phyloP scores from a whole-genome alignment of 1,139 yeast species.

The Debaryomyces sp. region DNA sequence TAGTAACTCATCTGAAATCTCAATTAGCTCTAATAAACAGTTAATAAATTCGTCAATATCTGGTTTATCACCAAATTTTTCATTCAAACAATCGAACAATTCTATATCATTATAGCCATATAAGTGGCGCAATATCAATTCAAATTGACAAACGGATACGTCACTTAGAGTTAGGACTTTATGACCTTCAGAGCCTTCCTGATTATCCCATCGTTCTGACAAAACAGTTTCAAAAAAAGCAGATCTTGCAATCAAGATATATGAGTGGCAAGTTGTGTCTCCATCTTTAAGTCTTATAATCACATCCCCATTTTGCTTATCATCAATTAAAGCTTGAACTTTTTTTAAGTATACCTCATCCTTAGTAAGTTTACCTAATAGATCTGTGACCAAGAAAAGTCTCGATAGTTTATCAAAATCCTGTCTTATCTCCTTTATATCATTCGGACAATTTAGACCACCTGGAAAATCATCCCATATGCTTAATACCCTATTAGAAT shows the following conservation, averaged over 20 bases:
- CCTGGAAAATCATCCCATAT: conserved; percentile 29
- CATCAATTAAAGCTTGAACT: conserved; percentile 17
- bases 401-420: conserved; percentile 22
- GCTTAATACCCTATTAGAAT: conserved; percentile 29
- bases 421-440: conserved; percentile 21
- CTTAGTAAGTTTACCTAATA: conserved; percentile 15
- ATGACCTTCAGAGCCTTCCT: conserved; percentile 10
- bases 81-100: conserved; percentile 43
- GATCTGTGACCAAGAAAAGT: conserved; percentile 22
- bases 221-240: conserved; percentile 66
- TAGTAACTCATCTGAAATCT: conserved; percentile 65
- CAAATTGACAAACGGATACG: conserved; percentile 48
- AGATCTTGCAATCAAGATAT: conserved; percentile 56
- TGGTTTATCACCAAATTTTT: neutral
- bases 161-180: conserved; percentile 45
- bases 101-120: conserved; percentile 54
- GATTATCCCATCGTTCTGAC: conserved; percentile 55
- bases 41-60: conserved; percentile 54
- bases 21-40: conserved; percentile 59
- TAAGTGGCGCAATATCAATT: conserved; percentile 54
- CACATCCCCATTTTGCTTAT: conserved; percentile 25
- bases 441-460: conserved; percentile 20
- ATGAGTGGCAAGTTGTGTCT: conserved; percentile 46
- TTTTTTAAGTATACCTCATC: conserved; percentile 7
- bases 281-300: conserved; percentile 43